Evolutionary conservation across 495 filamentous ascomycete genomes (phyloP).

Genomic region (Eremomyces bilateralis): DNA sequence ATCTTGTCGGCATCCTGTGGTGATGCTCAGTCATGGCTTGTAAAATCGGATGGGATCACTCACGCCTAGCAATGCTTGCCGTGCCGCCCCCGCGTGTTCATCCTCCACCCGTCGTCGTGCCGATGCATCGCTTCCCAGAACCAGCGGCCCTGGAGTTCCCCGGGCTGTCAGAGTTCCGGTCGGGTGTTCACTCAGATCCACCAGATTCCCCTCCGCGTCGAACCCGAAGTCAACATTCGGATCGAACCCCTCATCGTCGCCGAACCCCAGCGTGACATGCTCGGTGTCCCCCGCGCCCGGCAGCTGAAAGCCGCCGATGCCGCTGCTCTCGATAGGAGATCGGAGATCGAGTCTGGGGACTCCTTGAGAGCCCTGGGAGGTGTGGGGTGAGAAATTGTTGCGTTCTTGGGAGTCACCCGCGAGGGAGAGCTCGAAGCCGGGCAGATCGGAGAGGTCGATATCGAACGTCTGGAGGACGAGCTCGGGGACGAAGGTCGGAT

Average conservation of each 20-base stretch:
- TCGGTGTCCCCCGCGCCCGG: slow-evolving; percentile 15
- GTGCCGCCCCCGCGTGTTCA: too few species aligned
- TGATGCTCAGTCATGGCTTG: slow-evolving; percentile 12
- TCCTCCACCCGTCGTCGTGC: too few species aligned
- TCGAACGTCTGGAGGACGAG: slow-evolving; percentile 33
- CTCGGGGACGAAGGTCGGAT: slow-evolving; percentile 68
- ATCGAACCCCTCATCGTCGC: slow-evolving; percentile 28
- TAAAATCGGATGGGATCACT: too few species aligned
- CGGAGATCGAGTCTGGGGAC: too few species aligned
- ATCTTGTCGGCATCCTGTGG: slow-evolving; percentile 21
- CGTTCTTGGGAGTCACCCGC: slow-evolving; percentile 14
- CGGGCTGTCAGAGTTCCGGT: too few species aligned
- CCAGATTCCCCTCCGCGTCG: slow-evolving; percentile 39
- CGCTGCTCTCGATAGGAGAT: too few species aligned
- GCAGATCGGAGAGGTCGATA: slow-evolving; percentile 27
- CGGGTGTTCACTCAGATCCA: slow-evolving; percentile 15
- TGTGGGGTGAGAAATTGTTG: slow-evolving; percentile 17
- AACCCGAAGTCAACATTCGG: slow-evolving; percentile 44
- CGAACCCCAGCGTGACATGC: slow-evolving; percentile 8
- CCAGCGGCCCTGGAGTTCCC: slow-evolving; percentile 23
- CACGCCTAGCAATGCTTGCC: too few species aligned
- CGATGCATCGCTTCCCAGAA: too few species aligned
- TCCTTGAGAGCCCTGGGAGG: too few species aligned
- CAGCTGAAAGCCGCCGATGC: slow-evolving; percentile 17
- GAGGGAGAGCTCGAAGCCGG: slow-evolving; percentile 16